Percentiles rank a stretch among this genome's conserved stretches.
Evolutionary conservation across 2,329 filamentous ascomycete genomes (phyloP).

Genomic region (Pseudogymnoascus sp.): DNA sequence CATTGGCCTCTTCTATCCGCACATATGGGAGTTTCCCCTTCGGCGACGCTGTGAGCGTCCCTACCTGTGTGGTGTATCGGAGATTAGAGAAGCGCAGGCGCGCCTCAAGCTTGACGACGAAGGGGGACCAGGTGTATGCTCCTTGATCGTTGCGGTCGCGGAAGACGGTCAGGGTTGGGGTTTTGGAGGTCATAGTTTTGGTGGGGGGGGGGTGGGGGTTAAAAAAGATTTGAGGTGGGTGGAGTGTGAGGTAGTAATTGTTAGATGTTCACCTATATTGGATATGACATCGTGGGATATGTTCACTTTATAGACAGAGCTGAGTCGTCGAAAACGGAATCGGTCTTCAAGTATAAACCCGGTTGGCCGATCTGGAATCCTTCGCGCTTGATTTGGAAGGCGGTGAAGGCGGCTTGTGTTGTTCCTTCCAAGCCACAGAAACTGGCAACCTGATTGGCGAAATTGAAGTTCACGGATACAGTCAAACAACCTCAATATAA

Average conservation of each 20-base stretch:
- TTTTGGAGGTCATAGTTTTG: background rate
- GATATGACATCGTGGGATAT: background rate
- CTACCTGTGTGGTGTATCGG: slow-evolving; percentile 32
- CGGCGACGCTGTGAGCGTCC: slow-evolving; percentile 26
- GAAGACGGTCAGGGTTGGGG: background rate
- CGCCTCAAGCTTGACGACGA: slow-evolving; percentile 53
- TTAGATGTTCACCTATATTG: background rate
- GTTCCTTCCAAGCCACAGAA: background rate
- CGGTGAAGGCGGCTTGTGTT: background rate
- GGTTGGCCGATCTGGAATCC: background rate
- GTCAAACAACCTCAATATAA: background rate
- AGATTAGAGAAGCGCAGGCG: slow-evolving; percentile 46
- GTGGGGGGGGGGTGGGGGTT: too few species aligned
- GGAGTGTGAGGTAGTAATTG: background rate
- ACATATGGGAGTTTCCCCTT: slow-evolving; percentile 54
- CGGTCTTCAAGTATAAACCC: background rate
- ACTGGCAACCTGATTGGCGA: background rate
- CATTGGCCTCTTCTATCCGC: slow-evolving; percentile 28
- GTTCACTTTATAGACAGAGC: background rate
- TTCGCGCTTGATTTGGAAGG: background rate
- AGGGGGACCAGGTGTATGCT: slow-evolving; percentile 46
- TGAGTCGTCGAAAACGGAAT: background rate
- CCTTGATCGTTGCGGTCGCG: background rate
- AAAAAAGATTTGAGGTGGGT: background rate
- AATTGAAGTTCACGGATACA: background rate